Conservation (phyloP, 1,139 yeast genomes). For the Candida pseudoviswanathii region DNA sequence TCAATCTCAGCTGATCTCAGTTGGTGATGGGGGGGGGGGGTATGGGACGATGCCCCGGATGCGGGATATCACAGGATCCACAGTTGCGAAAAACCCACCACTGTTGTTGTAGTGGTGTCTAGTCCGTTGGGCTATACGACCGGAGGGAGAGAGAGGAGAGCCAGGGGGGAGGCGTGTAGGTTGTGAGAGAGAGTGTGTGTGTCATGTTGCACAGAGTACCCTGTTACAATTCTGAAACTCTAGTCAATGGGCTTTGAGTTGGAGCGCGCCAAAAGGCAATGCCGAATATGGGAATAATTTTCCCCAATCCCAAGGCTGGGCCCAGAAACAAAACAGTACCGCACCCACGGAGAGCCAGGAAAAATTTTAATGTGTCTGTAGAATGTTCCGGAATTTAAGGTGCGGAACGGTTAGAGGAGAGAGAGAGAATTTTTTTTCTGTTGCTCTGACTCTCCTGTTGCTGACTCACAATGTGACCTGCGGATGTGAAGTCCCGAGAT, state of each 20-base stretch:
- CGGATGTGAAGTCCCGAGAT: slow-evolving; percentile 1
- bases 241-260: not conserved
- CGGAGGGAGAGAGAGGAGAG: too few relatives aligned
- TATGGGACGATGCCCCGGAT: not conserved
- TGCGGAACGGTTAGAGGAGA: not conserved
- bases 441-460: not conserved
- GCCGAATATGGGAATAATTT: not conserved
- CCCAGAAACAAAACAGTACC: not conserved
- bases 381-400: not conserved
- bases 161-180: too few relatives aligned
- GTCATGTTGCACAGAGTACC: too few relatives aligned
- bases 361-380: not conserved
- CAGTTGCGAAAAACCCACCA: too few relatives aligned
- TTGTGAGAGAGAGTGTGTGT: too few relatives aligned
- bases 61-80: too few relatives aligned
- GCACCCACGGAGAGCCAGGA: not conserved
- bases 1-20: not conserved
- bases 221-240: too few relatives aligned
- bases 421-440: not conserved
- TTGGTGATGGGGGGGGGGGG: not conserved
- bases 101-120: too few relatives aligned
- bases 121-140: too few relatives aligned
- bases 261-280: not conserved
- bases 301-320: not conserved
- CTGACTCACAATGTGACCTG: slow-evolving; percentile 1